Evolutionary conservation across 345 rosid species (phyloP).

Genomic region (Gynandropsis gynandra): DNA sequence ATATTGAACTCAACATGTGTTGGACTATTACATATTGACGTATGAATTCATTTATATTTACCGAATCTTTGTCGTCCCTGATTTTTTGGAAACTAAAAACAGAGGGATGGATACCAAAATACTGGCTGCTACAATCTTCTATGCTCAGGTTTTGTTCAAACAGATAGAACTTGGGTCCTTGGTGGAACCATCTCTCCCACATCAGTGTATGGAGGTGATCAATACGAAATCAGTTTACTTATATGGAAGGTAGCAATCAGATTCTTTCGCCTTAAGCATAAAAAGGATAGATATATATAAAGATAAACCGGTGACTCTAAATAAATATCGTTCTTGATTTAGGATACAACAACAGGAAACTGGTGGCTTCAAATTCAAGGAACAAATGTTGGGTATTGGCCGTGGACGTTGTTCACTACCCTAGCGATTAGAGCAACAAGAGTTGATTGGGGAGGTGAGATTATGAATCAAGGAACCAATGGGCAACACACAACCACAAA

Average conservation of each 20-base stretch:
- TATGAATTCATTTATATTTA: no score
- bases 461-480: slow-evolving; percentile 14
- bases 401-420: slow-evolving; percentile 28
- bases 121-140: slow-evolving; percentile 6
- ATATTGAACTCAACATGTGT: no score
- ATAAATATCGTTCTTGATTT: no score
- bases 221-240: slow-evolving; percentile 5
- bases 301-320: no score
- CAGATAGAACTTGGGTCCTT: neutral
- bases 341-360: slow-evolving; percentile 20
- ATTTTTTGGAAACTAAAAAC: neutral
- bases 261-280: no score
- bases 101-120: neutral
- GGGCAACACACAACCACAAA: slow-evolving; percentile 33
- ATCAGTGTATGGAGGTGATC: neutral
- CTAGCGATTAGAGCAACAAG: slow-evolving; percentile 23
- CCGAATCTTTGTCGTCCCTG: no score
- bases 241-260: slow-evolving; percentile 3
- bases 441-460: slow-evolving; percentile 42
- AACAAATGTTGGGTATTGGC: slow-evolving; percentile 39
- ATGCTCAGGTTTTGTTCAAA: slow-evolving; percentile 1
- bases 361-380: slow-evolving; percentile 35
- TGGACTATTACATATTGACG: no score
- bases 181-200: slow-evolving; percentile 1
- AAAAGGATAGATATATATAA: no score